Evolutionary conservation across 306 rosid species (phyloP).

Genomic region (Cyamopsis tetragonoloba): DNA sequence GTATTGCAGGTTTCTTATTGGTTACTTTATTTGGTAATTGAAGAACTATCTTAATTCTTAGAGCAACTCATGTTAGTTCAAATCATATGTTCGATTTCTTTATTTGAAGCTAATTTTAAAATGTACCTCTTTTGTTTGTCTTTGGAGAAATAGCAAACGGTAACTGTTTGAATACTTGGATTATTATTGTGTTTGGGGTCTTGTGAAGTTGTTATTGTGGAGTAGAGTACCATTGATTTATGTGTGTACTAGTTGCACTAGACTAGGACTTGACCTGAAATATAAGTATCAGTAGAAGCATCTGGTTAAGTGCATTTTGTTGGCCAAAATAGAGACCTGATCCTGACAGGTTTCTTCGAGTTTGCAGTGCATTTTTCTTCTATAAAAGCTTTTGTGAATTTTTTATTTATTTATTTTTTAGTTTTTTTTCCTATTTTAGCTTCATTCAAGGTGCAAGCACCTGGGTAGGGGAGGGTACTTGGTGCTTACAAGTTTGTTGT

Average conservation of each 20-base stretch:
- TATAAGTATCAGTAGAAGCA: neutral
- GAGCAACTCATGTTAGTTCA: neutral
- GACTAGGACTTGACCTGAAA: neutral
- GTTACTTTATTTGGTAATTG: neutral
- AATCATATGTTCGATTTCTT: slow-evolving; percentile 3
- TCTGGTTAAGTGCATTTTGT: neutral
- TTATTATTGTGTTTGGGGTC: neutral
- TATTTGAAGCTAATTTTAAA: slow-evolving; percentile 14
- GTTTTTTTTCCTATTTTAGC: neutral
- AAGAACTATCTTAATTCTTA: neutral
- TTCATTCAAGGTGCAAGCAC: neutral
- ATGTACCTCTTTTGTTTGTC: slow-evolving; percentile 6
- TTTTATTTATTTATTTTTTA: too few species aligned
- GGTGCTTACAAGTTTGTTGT: neutral
- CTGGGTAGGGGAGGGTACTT: neutral
- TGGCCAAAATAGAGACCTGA: neutral
- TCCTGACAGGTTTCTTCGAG: neutral
- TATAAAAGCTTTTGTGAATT: neutral
- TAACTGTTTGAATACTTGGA: neutral
- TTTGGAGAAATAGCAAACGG: neutral
- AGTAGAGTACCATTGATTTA: neutral
- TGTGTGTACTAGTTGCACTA: neutral
- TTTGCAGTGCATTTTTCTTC: slow-evolving; percentile 2
- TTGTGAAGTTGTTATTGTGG: neutral
- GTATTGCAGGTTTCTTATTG: neutral